Base-by-base conservation (phyloP, 169 alveolate genomes). In the Plasmodium coatneyi region DNA sequence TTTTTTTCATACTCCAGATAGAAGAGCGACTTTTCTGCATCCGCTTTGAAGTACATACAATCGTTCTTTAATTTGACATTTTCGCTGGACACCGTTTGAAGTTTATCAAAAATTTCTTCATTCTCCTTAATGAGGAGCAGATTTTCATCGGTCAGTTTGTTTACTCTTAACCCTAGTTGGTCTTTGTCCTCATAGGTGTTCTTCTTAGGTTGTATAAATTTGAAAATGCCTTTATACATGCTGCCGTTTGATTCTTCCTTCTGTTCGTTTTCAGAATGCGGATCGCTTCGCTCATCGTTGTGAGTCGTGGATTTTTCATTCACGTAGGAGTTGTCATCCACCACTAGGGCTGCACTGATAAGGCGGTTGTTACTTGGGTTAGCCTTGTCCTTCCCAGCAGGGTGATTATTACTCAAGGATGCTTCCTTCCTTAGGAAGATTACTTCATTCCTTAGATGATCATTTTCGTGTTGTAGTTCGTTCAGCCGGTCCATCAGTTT, bases 31-130 rank as follows among this genome's bases (percentile, higher is more conserved):
- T 91, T 91, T 81, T 91, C 95, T 71, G 81, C 95, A 81, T 91
- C 92, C 25, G 95, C 32, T 91, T 71, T 91, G 9, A 79, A 79
- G 60, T 72, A 71, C 78, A 91, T 70, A 22, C 81, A 81, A n/a
- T 91, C 95, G 78, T 91, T 91, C n/a, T 82, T 80, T 16, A 91
- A 41, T 91, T 81, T 91, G 14, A 91, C 71, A 80, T 91, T 91
- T 81, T 91, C 95, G 28, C 66, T 91, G 6, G 92, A 80, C 32
- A 91, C 66, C 3, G 43, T 46, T 46, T 91, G 82, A 71, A 91
- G 82, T 71, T 91, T 91, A 14, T 91, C 80, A 78, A 80, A 81
- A 22, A 91, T 46, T 52, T 91, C 95, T 91, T 78, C 95, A 91
- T 91, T 91, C 34, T 91, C 95, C 56, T 91, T 91, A 66, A 81